Evolutionary conservation across 2,329 filamentous ascomycete genomes (phyloP).

Genomic region (Ophiostoma perfectum): DNA sequence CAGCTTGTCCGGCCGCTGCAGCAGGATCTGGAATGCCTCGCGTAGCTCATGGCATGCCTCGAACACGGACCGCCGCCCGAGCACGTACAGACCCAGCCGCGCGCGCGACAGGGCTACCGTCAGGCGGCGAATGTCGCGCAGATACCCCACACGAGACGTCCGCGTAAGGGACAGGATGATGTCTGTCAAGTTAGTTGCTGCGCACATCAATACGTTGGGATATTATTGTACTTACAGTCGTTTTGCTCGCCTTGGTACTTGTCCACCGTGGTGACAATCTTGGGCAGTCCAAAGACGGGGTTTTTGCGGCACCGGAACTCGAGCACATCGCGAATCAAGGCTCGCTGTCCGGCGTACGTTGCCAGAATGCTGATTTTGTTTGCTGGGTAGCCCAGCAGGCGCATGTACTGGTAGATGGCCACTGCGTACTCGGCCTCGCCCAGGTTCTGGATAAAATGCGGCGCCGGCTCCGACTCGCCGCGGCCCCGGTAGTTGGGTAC

Average conservation of each 20-base stretch:
- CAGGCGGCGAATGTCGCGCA: constrained; percentile 86
- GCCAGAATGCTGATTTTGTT: constrained; percentile 79
- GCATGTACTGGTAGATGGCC: constrained; percentile 95
- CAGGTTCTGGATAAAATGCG: constrained; percentile 93
- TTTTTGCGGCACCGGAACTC: constrained; percentile 77
- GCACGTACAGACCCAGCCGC: constrained; percentile 82
- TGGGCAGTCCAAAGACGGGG: constrained; percentile 79
- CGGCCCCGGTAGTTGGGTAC: constrained; percentile 87
- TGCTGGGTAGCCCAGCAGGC: constrained; percentile 85
- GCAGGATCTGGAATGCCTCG: constrained; percentile 74
- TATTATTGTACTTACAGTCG: constrained; percentile 42
- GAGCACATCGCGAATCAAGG: constrained; percentile 82
- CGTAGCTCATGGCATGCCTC: constrained; percentile 82
- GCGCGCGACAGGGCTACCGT: constrained; percentile 93
- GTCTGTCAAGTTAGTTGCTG: constrained; percentile 35
- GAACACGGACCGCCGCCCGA: constrained; percentile 83
- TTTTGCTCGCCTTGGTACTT: constrained; percentile 99
- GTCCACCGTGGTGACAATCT: constrained; percentile 88
- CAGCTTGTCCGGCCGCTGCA: constrained; percentile 74
- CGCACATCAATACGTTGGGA: constrained; percentile 31
- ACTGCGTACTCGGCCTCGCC: constrained; percentile 97
- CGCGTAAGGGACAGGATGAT: constrained; percentile 90
- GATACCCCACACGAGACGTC: constrained; percentile 82
- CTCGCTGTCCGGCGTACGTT: constrained; percentile 88
- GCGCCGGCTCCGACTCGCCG: constrained; percentile 82